Conservation (phyloP, 305 asterid species). For the Fraxinus albicans region DNA sequence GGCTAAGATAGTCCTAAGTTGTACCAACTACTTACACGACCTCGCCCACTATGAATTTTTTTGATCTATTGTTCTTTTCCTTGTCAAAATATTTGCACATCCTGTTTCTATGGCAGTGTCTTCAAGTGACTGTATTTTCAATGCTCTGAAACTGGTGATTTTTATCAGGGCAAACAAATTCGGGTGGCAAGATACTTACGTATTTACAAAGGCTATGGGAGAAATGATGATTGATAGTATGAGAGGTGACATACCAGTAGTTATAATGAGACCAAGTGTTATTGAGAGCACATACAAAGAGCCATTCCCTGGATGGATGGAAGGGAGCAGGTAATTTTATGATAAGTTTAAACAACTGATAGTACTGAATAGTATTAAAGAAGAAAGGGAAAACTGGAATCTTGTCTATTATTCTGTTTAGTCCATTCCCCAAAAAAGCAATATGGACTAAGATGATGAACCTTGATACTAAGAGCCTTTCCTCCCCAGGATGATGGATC, state of each 20-base stretch:
- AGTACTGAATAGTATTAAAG: background rate
- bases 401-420: background rate
- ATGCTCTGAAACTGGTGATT: background rate
- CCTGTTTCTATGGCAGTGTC: background rate
- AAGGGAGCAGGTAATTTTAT: constrained; percentile 76
- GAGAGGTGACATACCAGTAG: constrained; percentile 84
- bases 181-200: constrained; percentile 99
- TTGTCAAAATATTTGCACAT: background rate
- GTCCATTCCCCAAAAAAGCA: background rate
- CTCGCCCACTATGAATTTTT: background rate
- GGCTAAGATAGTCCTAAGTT: background rate
- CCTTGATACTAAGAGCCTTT: background rate
- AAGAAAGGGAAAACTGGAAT: background rate
- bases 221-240: constrained; percentile 88
- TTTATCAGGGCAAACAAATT: constrained; percentile 77
- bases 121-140: background rate
- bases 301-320: constrained; percentile 99
- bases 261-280: constrained; percentile 88
- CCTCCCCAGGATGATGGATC: constrained; percentile 93
- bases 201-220: constrained; percentile 97
- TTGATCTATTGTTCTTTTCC: background rate
- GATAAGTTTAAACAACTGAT: background rate
- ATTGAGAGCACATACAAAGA: constrained; percentile 96
- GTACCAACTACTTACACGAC: background rate
- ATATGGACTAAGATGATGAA: background rate